Base-by-base conservation (phyloP, 352 stramenopile genomes). In the Peronosclerospora sorghi region DNA sequence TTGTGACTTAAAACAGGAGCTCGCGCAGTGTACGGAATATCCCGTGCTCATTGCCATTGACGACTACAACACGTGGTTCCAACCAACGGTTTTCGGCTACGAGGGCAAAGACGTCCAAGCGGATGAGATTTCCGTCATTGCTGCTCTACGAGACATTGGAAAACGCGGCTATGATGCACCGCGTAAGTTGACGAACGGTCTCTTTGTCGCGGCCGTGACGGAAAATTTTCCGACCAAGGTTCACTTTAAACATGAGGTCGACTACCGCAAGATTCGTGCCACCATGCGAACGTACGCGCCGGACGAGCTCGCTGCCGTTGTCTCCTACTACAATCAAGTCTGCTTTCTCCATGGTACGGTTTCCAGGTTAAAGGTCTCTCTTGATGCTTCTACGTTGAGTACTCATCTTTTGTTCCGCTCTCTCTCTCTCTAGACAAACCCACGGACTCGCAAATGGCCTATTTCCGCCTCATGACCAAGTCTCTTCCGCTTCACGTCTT, bases 41-140 rank as follows among this genome's bases (percentile, higher is more conserved):
- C 74, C 76, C 5, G 81, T 94, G 49, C 56, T 94, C 8, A 82
- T 94, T 43, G 81, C 81, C 9, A 68, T 94, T 12, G 81, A 94
- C 58, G 79, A 94, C 58, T 94, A 90, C 75, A 94, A 90, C 63
- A 75, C 59, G 51, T 88, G 75, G 73, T 90, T 90, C 45, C 62
- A 81, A 45, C 74, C 84, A 57, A 91, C 81, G 0, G 72, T 91
- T 14, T 92, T 94, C 40, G 78, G 76, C 35, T 94, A 88, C 60
- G 81, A 94, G 47, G 76, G 74, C 48, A 58, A 80, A 48, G 63
- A 84, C 38, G 74, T 93, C 32, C 48, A 50, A 32, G 72, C 81
- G 15, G 54, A 62, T 36, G 81, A 93, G 44, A 89, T 93, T 53
- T 82, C 81, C 46, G 68, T 91, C 35, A 74, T 93, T 18, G 70